Evolutionary conservation across 1,284 basidiomycete genomes (phyloP).

Genomic region (Cryptococcus maquisensis): DNA sequence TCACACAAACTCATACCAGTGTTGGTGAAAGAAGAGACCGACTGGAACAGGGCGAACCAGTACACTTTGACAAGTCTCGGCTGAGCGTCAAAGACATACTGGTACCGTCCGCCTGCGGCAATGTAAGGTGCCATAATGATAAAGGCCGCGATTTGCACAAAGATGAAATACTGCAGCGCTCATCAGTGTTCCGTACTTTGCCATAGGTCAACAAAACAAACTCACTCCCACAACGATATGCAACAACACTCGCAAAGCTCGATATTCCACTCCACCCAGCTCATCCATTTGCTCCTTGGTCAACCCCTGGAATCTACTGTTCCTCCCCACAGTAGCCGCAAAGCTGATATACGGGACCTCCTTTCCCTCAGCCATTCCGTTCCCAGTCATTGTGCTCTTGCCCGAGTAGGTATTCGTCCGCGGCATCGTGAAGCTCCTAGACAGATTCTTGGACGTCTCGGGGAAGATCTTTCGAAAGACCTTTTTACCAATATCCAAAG

Average conservation of each 20-base stretch:
- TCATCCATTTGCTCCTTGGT: slow-evolving; percentile 83
- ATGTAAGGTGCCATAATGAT: slow-evolving; percentile 77
- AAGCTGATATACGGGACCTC: slow-evolving; percentile 80
- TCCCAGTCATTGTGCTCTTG: slow-evolving; percentile 29
- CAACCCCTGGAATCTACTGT: slow-evolving; percentile 78
- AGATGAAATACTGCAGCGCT: slow-evolving; percentile 62
- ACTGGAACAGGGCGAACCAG: slow-evolving; percentile 84
- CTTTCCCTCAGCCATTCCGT: slow-evolving; percentile 47
- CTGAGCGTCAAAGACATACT: slow-evolving; percentile 56
- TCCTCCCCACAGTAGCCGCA: slow-evolving; percentile 74
- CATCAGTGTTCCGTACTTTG: background rate
- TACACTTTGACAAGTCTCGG: slow-evolving; percentile 57
- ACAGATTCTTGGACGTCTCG: slow-evolving; percentile 54
- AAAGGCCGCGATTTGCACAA: slow-evolving; percentile 63
- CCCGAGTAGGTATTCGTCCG: slow-evolving; percentile 60
- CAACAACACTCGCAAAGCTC: slow-evolving; percentile 73
- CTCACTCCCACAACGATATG: slow-evolving; percentile 66
- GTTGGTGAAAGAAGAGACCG: slow-evolving; percentile 83
- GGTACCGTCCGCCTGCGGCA: slow-evolving; percentile 54
- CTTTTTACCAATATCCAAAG: slow-evolving; percentile 57
- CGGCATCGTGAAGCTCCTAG: slow-evolving; percentile 67
- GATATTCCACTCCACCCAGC: slow-evolving; percentile 89
- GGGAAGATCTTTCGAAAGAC: slow-evolving; percentile 60
- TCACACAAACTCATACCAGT: slow-evolving; percentile 87
- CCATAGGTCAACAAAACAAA: slow-evolving; percentile 2